Evolutionary conservation across 2,329 filamentous ascomycete genomes (phyloP).

Genomic region (Diaporthe amygdali): DNA sequence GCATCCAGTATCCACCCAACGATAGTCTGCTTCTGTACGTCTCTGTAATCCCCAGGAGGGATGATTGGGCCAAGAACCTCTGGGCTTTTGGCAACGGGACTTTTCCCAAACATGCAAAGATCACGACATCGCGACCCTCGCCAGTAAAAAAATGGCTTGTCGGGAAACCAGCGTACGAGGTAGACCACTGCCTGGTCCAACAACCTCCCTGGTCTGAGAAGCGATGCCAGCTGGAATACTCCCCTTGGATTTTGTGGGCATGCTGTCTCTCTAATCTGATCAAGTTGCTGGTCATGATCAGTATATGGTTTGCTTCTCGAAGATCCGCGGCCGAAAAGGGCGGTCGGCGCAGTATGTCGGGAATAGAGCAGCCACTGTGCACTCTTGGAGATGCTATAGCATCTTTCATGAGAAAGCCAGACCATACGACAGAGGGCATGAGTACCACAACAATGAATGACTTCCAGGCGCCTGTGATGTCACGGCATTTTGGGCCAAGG

Average conservation of each 20-base stretch:
- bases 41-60: conserved; percentile 27
- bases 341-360: neutral
- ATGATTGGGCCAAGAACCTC: conserved; percentile 34
- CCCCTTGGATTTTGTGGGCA: conserved; percentile 28
- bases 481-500: neutral
- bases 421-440: neutral
- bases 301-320: conserved; percentile 25
- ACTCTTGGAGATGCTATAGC: conserved; percentile 28
- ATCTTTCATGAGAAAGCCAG: conserved; percentile 1
- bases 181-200: conserved; percentile 33
- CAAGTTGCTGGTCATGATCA: conserved; percentile 28
- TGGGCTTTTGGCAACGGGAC: conserved; percentile 34
- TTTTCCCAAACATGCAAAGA: neutral
- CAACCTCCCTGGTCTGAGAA: conserved; percentile 5
- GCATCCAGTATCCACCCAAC: conserved; percentile 16
- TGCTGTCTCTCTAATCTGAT: conserved; percentile 30
- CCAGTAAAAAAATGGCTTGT: conserved; percentile 29
- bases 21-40: conserved; percentile 32
- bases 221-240: conserved; percentile 33
- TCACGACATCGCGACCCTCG: conserved; percentile 3
- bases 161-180: conserved; percentile 30
- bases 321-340: neutral
- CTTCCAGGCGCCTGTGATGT: neutral
- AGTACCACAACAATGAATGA: neutral
- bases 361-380: conserved; percentile 20